Conservation (phyloP, 805 yeast genomes). For the Candida incommunis region DNA sequence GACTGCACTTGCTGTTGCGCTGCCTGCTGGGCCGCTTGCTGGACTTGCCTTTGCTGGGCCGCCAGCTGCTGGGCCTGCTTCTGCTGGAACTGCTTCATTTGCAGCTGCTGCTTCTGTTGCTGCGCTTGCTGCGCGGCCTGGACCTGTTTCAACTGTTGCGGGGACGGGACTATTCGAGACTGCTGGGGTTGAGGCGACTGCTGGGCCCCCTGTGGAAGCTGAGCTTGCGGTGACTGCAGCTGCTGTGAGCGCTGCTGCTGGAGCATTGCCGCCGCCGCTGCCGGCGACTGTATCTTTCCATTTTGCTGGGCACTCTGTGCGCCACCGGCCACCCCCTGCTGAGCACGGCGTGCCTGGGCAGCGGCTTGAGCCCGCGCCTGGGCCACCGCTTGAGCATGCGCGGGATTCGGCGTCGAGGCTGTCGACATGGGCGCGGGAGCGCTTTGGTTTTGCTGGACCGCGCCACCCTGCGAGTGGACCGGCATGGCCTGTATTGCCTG, state of each 20-base stretch:
- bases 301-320: neutral
- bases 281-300: neutral
- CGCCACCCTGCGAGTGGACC: too few species aligned
- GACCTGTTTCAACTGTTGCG: neutral
- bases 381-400: slow-evolving; percentile 3
- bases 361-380: too few species aligned
- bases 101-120: slow-evolving; percentile 9
- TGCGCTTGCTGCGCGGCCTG: slow-evolving; percentile 4
- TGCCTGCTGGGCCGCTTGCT: slow-evolving; percentile 4
- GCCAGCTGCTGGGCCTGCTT: slow-evolving; percentile 8
- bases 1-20: slow-evolving; percentile 5
- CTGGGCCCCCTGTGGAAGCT: slow-evolving; percentile 18
- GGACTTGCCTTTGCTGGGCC: slow-evolving; percentile 3
- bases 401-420: slow-evolving; percentile 10
- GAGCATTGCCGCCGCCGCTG: slow-evolving; percentile 3
- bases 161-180: neutral
- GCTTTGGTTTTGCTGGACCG: too few species aligned
- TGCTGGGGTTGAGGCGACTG: slow-evolving; percentile 12
- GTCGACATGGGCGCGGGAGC: too few species aligned
- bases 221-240: slow-evolving; percentile 17
- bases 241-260: slow-evolving; percentile 6
- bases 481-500: too few species aligned
- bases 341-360: too few species aligned
- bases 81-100: slow-evolving; percentile 8
- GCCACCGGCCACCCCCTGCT: too few species aligned